Conservation (phyloP, 2,329 filamentous ascomycete genomes). For the Bertia moriformis region DNA sequence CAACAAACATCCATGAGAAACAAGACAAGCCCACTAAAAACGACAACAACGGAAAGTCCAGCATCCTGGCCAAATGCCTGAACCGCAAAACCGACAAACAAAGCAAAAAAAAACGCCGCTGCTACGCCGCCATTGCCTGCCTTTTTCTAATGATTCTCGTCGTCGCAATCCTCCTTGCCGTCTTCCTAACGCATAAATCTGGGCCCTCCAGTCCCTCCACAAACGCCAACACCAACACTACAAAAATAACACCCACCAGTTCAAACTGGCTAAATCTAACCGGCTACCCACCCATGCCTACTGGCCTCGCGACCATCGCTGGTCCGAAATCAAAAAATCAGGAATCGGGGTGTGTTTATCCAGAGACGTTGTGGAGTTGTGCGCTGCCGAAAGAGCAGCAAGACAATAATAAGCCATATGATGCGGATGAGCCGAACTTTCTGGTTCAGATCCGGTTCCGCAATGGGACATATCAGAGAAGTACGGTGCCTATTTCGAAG, state of each 20-base stretch:
- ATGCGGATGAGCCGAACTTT: not conserved
- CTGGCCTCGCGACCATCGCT: not conserved
- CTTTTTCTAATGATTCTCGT: not conserved
- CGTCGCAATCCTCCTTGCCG: not conserved
- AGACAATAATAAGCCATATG: not conserved
- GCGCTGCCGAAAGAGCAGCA: not conserved
- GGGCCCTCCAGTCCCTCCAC: too few relatives aligned
- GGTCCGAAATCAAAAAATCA: not conserved
- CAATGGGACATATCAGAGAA: not conserved
- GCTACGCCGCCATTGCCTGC: not conserved
- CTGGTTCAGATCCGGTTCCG: not conserved
- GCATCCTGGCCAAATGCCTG: not conserved
- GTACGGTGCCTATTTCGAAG: not conserved
- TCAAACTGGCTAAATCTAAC: not conserved
- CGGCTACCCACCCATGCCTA: conserved; percentile 1
- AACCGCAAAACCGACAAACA: not conserved
- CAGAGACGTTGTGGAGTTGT: not conserved
- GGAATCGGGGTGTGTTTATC: not conserved
- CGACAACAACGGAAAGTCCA: too few relatives aligned
- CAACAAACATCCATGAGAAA: too few relatives aligned
- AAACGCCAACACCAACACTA: too few relatives aligned
- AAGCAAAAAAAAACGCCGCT: not conserved
- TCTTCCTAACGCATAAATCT: not conserved
- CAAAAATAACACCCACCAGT: not conserved
- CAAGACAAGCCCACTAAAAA: too few relatives aligned